phyloP scores from a whole-genome alignment of 331 rosid species.

The Malus hybrid region DNA sequence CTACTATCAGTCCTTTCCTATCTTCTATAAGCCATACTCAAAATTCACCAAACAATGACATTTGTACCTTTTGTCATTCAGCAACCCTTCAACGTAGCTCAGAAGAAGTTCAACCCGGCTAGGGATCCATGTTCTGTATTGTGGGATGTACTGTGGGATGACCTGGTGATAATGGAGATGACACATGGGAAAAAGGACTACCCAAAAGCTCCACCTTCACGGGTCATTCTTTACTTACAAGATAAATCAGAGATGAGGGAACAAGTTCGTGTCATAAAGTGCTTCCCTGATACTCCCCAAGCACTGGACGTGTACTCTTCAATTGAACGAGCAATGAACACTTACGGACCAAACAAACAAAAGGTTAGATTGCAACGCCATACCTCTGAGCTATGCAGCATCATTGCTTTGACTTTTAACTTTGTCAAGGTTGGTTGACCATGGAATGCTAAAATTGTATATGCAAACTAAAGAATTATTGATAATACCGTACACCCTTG shows the following conservation, averaged over 20 bases:
- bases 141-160: conserved; percentile 91
- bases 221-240: conserved; percentile 56
- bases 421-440: neutral
- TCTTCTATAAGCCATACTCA: neutral
- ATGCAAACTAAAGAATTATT: neutral
- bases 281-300: conserved; percentile 56
- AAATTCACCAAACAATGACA: neutral
- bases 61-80: conserved; percentile 24
- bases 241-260: conserved; percentile 67
- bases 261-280: conserved; percentile 52
- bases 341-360: conserved; percentile 54
- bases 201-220: conserved; percentile 59
- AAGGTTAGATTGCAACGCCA: conserved; percentile 45
- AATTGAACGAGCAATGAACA: conserved; percentile 63
- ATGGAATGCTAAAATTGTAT: neutral
- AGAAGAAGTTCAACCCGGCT: conserved; percentile 91
- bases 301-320: conserved; percentile 72
- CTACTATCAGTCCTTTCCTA: neutral
- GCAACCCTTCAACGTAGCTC: conserved; percentile 90
- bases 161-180: conserved; percentile 66
- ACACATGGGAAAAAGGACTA: conserved; percentile 73
- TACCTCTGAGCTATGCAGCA: neutral
- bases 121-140: conserved; percentile 87
- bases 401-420: neutral
- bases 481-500: neutral